Evolutionary conservation across 768 basidiomycete genomes (phyloP).

Genomic region (Lepiota subincarnata): DNA sequence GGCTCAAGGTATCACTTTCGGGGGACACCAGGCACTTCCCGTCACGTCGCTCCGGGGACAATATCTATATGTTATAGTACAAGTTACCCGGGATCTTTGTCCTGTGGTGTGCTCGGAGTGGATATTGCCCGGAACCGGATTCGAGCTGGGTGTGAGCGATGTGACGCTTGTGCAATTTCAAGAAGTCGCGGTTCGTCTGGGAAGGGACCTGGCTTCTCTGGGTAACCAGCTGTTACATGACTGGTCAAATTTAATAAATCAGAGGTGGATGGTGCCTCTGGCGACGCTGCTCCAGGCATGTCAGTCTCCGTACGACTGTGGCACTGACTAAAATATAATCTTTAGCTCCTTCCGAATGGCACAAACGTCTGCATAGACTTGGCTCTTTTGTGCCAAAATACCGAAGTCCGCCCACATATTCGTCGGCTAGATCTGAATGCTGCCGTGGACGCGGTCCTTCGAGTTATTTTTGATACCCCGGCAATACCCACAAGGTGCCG

Average conservation of each 20-base stretch:
- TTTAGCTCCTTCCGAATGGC: conserved; percentile 52
- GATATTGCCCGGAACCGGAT: conserved; percentile 64
- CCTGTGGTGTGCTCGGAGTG: conserved; percentile 82
- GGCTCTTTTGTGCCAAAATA: conserved; percentile 60
- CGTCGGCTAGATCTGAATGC: conserved; percentile 68
- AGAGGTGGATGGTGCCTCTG: conserved; percentile 61
- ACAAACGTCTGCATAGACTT: conserved; percentile 83
- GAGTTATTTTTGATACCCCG: conserved; percentile 72
- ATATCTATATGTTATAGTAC: conserved; percentile 81
- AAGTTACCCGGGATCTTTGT: conserved; percentile 89
- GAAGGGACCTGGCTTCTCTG: conserved; percentile 31
- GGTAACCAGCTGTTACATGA: conserved; percentile 16
- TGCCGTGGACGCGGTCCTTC: conserved; percentile 81
- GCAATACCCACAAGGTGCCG: conserved; percentile 44
- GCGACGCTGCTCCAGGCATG: conserved; percentile 72
- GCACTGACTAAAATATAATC: conserved; percentile 5
- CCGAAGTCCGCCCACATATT: conserved; percentile 36
- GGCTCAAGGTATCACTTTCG: conserved; percentile 45
- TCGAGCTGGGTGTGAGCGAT: conserved; percentile 80
- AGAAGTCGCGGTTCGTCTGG: conserved; percentile 50
- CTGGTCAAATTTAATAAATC: not conserved
- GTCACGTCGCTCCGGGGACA: conserved; percentile 89
- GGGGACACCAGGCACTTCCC: conserved; percentile 58
- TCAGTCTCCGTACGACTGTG: conserved; percentile 3
- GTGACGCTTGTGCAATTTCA: conserved; percentile 81